These are phyloP conservation scores for Hyparrhenia diplandra DNA, from an alignment of 176 grass and related monocot genomes.

Conservation along the genomic window DNA sequence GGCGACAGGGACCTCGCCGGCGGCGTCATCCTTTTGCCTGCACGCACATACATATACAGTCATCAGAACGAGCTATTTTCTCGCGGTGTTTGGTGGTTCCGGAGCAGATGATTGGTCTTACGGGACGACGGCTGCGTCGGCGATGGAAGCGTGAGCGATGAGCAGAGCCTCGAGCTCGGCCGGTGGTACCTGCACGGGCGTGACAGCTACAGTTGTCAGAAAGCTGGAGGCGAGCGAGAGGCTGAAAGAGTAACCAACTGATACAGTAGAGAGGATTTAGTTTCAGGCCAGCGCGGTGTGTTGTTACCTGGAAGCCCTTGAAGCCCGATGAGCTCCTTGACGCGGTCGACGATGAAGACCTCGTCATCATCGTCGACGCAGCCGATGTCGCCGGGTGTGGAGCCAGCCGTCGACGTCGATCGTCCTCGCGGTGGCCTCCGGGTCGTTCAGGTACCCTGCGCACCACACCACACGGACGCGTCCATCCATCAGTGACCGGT, in stretches of 20 bases:
- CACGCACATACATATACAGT: not conserved
- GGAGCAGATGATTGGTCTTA: not conserved
- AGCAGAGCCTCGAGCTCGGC: conserved; percentile 94
- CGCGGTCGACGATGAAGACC: conserved; percentile 95
- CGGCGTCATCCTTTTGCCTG: conserved; percentile 76
- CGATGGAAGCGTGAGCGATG: conserved; percentile 60
- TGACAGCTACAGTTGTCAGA: not conserved
- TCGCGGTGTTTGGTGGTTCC: not conserved
- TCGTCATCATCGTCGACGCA: conserved; percentile 85
- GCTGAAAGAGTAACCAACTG: not conserved
- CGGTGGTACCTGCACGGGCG: conserved; percentile 60
- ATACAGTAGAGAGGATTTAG: too few species aligned
- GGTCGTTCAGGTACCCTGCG: conserved; percentile 78
- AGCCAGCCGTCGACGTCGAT: conserved; percentile 88
- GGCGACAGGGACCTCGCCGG: conserved; percentile 84
- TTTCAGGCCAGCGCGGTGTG: too few species aligned
- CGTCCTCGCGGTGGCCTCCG: conserved; percentile 62
- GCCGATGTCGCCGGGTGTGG: conserved; percentile 87
- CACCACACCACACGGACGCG: not conserved
- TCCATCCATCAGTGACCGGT: not conserved
- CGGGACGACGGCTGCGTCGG: conserved; percentile 87
- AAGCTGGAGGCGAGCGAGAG: not conserved
- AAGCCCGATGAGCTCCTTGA: conserved; percentile 99
- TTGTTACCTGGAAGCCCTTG: conserved; percentile 85
- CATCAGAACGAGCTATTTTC: not conserved